These are phyloP conservation scores for Pyricularia pennisetigena DNA, from an alignment of 2,329 filamentous ascomycete genomes.

Conservation along the genomic window DNA sequence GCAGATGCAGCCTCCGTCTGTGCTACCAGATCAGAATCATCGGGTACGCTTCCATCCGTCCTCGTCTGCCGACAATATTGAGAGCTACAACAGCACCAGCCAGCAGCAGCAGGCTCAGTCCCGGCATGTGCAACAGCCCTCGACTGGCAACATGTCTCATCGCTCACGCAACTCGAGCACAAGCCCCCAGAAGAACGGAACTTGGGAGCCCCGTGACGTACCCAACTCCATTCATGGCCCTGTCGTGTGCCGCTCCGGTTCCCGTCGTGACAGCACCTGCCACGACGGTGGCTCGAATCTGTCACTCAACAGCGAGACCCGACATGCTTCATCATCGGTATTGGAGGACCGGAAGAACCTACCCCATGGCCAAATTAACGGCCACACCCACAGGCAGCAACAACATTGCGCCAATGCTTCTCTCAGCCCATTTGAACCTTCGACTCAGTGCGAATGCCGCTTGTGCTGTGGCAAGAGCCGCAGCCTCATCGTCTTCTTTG, in stretches of 20 bases:
- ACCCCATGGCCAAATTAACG: not conserved
- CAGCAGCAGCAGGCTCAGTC: not conserved
- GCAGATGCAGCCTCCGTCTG: not conserved
- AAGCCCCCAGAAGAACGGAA: not conserved
- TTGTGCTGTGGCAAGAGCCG: not conserved
- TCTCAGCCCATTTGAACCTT: not conserved
- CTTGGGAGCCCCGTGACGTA: not conserved
- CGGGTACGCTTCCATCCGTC: not conserved
- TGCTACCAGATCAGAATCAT: not conserved
- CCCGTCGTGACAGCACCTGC: slow-evolving; percentile 1
- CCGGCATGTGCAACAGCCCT: not conserved
- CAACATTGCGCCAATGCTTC: not conserved
- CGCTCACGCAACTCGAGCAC: not conserved
- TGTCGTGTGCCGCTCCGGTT: not conserved
- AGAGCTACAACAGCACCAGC: too few species aligned
- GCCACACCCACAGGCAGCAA: not conserved
- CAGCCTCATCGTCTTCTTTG: not conserved
- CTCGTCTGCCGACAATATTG: not conserved
- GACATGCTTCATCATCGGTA: not conserved
- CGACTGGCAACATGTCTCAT: not conserved
- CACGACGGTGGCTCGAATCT: not conserved
- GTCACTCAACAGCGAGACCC: not conserved
- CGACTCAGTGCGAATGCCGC: not conserved
- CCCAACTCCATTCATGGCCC: slow-evolving; percentile 1
- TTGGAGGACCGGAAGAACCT: not conserved